Evolutionary conservation across 1,139 yeast genomes (phyloP), one percentile per base, ranked within the genome.

Genomic region (Kodamaea suecica): DNA sequence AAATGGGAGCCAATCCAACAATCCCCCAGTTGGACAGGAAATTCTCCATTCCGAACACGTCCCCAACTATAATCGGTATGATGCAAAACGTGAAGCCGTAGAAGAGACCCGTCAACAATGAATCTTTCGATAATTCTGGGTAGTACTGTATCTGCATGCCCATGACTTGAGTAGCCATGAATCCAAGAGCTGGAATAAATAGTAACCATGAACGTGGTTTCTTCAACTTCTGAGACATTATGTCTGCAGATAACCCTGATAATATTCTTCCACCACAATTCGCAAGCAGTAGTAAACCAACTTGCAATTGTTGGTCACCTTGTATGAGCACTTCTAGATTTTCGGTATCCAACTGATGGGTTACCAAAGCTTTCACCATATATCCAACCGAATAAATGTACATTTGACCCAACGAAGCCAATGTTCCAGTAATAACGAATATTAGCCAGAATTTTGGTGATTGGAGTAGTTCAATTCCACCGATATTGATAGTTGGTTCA

Each of bases 321-420:
- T 75, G 79, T 20, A 69, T 61, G 1, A 47, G 44, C 13, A 47
- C 14, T 13, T 38, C 37, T 3, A 17, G 17, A 5, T 35, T 29
- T 3, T 34, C 42, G 4, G 40, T 28, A 6, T 42, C 36, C 39
- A 41, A 29, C 27, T 37, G 40, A 5, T 54, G 50, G 13, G 62
- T 63, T 13, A 69, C 54, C 21, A 77, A 59, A 0, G 84, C 78
- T 43, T 70, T 72, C 8, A 74, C 78, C 58, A 78, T 75, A 47
- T 73, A 76, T 1, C 84, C 84, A 13, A 76, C 77, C 0, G 80
- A 75, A 47, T 76, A 78, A 16, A 78, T 78, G 51, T 75, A 78
- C 78, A 77, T 72, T 49, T 77, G 83, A 7, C 83, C 82, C 44
- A 77, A 44, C 0, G 80, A 73, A 0, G 81, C 80, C 34, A 75